phyloP scores from a whole-genome alignment of 805 yeast species.

The Grigorovia yakushimaensis region DNA sequence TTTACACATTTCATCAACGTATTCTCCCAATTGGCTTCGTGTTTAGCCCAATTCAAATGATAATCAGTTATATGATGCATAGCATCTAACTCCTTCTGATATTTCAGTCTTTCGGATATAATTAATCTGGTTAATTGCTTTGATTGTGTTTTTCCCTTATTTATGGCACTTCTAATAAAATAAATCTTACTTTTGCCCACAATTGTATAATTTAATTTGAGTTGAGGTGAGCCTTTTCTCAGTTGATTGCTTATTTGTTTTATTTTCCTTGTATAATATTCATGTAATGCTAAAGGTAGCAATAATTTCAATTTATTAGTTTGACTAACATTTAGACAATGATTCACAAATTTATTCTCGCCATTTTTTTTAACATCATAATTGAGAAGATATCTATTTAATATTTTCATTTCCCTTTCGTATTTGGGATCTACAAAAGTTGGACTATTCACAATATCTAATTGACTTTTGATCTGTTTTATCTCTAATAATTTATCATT shows the following conservation, averaged over 20 bases:
- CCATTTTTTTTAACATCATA: background rate
- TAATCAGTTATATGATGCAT: constrained; percentile 8
- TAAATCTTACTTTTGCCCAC: constrained; percentile 21
- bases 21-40: constrained; percentile 28
- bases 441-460: background rate
- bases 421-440: background rate
- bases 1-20: background rate
- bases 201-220: constrained; percentile 14
- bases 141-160: constrained; percentile 22
- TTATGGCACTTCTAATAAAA: constrained; percentile 25
- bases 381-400: background rate
- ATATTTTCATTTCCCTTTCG: background rate
- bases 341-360: background rate
- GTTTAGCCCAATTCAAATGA: constrained; percentile 17
- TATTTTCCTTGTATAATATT: constrained; percentile 11
- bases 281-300: constrained; percentile 23
- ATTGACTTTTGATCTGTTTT: background rate
- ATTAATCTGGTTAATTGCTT: constrained; percentile 15
- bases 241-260: constrained; percentile 13
- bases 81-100: constrained; percentile 16
- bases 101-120: constrained; percentile 12
- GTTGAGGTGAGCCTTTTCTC: constrained; percentile 20
- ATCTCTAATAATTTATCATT: background rate
- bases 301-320: constrained; percentile 13
- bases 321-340: background rate